Percentiles rank a stretch among this genome's conserved stretches.
These are phyloP conservation scores for Kwoniella heveanensis DNA, from an alignment of 768 basidiomycete species.

Conservation along the genomic window DNA sequence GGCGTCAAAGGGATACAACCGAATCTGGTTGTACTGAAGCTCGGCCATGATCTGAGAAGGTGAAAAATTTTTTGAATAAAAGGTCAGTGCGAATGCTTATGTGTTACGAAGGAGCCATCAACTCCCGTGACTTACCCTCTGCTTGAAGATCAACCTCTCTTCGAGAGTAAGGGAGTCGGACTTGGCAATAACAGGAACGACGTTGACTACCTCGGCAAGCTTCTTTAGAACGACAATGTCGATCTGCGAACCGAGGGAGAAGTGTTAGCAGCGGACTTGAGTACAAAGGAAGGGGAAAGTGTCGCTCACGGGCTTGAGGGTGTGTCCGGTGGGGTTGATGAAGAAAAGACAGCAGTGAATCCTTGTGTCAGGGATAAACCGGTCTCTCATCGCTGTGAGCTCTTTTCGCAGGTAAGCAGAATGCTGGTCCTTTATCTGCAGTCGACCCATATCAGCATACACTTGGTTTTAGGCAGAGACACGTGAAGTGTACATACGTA, in stretches of 20 bases:
- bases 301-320: conserved; percentile 69
- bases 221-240: conserved; percentile 99
- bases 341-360: conserved; percentile 99
- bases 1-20: conserved; percentile 93
- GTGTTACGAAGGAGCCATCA: too few relatives aligned
- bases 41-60: conserved; percentile 91
- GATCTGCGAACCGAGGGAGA: conserved; percentile 59
- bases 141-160: conserved; percentile 90
- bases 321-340: conserved; percentile 98
- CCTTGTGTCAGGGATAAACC: conserved; percentile 95
- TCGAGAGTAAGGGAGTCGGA: conserved; percentile 90
- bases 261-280: background rate
- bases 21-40: conserved; percentile 85
- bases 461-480: background rate
- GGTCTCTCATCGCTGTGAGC: conserved; percentile 96
- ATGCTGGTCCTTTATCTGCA: conserved; percentile 81
- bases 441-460: too few relatives aligned
- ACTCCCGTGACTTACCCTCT: conserved; percentile 68
- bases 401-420: conserved; percentile 98
- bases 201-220: conserved; percentile 96
- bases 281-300: background rate
- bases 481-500: conserved; percentile 64
- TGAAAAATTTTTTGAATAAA: too few relatives aligned
- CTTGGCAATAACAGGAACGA: conserved; percentile 99
- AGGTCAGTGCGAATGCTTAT: too few relatives aligned